Percentiles rank a stretch among this genome's conserved stretches.
Evolutionary conservation across 352 stramenopile species (phyloP).

Genomic region (Pythium plurisporium): DNA sequence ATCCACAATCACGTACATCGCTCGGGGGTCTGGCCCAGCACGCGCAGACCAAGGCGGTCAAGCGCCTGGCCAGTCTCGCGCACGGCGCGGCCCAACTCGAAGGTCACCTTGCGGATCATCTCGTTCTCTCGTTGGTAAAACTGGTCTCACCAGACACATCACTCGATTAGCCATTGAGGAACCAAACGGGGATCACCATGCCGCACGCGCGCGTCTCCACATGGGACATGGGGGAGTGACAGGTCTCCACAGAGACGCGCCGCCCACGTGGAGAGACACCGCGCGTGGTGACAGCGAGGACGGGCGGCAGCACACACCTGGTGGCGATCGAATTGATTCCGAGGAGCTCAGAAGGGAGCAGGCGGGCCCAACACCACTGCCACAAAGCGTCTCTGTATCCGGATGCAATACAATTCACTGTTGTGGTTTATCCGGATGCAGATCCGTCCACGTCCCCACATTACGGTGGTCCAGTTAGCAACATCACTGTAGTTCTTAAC

Average conservation of each 20-base stretch:
- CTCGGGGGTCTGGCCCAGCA: slow-evolving; percentile 84
- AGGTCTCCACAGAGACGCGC: too few species aligned
- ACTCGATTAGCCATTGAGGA: neutral
- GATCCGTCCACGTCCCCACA: slow-evolving; percentile 10
- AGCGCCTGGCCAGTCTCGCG: slow-evolving; percentile 96
- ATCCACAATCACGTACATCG: slow-evolving; percentile 56
- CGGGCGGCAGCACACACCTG: slow-evolving; percentile 18
- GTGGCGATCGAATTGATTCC: slow-evolving; percentile 30
- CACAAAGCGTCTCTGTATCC: slow-evolving; percentile 28
- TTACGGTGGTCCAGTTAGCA: slow-evolving; percentile 28
- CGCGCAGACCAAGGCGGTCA: slow-evolving; percentile 91
- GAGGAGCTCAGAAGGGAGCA: slow-evolving; percentile 25
- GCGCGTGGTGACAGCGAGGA: too few species aligned
- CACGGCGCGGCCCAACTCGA: slow-evolving; percentile 89
- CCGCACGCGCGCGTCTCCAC: too few species aligned
- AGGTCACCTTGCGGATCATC: slow-evolving; percentile 88
- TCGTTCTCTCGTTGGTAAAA: slow-evolving; percentile 22
- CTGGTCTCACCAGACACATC: neutral
- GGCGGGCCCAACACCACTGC: slow-evolving; percentile 25
- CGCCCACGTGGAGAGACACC: too few species aligned
- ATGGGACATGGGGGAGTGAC: too few species aligned
- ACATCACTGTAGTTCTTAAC: slow-evolving; percentile 10
- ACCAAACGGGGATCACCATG: too few species aligned
- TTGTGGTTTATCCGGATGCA: slow-evolving; percentile 21
- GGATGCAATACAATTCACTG: slow-evolving; percentile 11